Evolutionary conservation across 805 yeast genomes (phyloP).

Genomic region (Candida alai): DNA sequence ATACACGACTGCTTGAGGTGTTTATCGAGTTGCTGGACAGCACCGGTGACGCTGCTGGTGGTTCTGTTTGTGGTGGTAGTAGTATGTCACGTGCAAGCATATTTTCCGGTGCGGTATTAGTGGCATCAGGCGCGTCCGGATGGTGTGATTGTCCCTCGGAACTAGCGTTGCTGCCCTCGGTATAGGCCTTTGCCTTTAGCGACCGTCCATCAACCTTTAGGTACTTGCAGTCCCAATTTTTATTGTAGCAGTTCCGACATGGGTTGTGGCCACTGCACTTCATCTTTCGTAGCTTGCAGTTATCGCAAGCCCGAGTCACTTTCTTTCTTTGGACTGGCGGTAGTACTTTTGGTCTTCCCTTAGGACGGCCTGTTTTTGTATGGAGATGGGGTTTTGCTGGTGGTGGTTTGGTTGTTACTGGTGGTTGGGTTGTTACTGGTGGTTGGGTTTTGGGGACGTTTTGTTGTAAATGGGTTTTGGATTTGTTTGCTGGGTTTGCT

Average conservation of each 20-base stretch:
- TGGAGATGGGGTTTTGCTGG: background rate
- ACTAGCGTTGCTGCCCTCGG: slow-evolving; percentile 1
- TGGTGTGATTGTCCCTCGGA: no score
- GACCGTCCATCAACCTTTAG: slow-evolving; percentile 19
- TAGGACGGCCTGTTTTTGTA: slow-evolving; percentile 1
- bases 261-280: slow-evolving; percentile 28
- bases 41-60: no score
- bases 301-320: slow-evolving; percentile 45
- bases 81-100: background rate
- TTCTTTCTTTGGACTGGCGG: slow-evolving; percentile 22
- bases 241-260: slow-evolving; percentile 26
- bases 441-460: background rate
- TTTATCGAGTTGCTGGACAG: no score
- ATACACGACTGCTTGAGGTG: no score
- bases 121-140: background rate
- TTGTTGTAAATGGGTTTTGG: no score
- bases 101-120: background rate
- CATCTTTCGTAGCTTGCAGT: slow-evolving; percentile 39
- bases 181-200: slow-evolving; percentile 11
- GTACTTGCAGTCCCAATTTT: slow-evolving; percentile 27
- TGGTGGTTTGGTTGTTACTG: background rate
- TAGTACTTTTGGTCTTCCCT: slow-evolving; percentile 6
- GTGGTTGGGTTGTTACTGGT: background rate
- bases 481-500: no score
- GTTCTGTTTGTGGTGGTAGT: background rate